Base-by-base conservation (phyloP, 2,329 filamentous ascomycete genomes). In the Helicocarpus griseus region DNA sequence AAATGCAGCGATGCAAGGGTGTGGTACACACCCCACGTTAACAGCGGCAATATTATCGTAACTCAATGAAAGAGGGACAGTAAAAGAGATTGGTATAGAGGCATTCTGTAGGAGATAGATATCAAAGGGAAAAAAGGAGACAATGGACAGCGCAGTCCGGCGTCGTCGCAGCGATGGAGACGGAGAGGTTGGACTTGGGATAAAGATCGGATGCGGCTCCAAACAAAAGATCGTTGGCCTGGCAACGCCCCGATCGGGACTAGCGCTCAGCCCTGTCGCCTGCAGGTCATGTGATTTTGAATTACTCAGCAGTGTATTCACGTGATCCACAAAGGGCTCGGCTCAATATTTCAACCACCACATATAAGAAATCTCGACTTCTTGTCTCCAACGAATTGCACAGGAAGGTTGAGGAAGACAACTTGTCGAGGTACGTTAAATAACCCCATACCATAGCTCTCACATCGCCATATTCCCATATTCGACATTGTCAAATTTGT, bases 401-500 rank as follows among this genome's bases (percentile, higher is more conserved):
- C 50, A 63, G 65, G 74, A 45, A 76, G 76, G 77, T 78, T 79
- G 73, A 80, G 77, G 77, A 79, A 77, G 76, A 79, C 77, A 79
- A 70, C 62, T 74, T 79, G 77, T 79, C 75, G 73, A 80, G 77
- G 77, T 79, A 63, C 67, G 75, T 65, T 57, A 48, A 22, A 40
- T 4, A 17, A 45, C 48, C 54, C 29, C 5, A 28, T 29, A 9
- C 35, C 13, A 21, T 21, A n/a, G 2, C 4, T 41, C 24, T 11
- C 2, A n/a, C n/a, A n/a, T n/a, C 4, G 13, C 14, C 19, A n/a
- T 40, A n/a, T 33, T 45, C 7, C n/a, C 24, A 26, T n/a, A 24
- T 13, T 36, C 36, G 17, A 19, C n/a, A 11, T 33, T 8, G n/a
- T 5, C 22, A 35, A 39, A 14, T 14, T 36, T 19, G n/a, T 19